phyloP scores from a whole-genome alignment of 1,139 yeast genomes.

The Taphrina flavorubra region DNA sequence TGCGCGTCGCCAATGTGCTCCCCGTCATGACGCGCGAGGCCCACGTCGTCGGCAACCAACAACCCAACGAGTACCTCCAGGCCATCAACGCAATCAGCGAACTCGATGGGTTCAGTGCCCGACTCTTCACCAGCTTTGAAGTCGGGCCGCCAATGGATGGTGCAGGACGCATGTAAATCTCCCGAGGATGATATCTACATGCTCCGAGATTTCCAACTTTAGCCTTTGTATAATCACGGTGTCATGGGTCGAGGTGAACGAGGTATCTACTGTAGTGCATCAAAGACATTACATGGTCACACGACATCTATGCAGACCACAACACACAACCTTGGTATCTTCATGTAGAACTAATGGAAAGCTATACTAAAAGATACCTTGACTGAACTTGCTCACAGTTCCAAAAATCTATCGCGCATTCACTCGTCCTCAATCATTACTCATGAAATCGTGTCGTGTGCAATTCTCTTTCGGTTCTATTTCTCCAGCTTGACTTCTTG shows the following conservation, averaged over 20 bases:
- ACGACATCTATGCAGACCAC: background rate
- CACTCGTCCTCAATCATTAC: conserved; percentile 14
- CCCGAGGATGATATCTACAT: background rate
- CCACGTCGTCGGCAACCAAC: conserved; percentile 24
- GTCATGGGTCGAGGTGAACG: no score
- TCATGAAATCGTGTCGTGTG: conserved; percentile 14
- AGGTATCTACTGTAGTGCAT: background rate
- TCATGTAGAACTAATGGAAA: background rate
- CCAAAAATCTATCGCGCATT: background rate
- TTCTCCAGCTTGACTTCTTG: background rate
- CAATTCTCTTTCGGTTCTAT: background rate
- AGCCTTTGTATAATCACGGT: no score
- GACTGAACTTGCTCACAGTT: background rate
- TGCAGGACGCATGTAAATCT: conserved; percentile 4
- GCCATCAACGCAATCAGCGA: conserved; percentile 31
- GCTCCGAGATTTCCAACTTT: background rate
- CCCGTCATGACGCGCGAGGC: conserved; percentile 42
- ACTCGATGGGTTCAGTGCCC: conserved; percentile 41
- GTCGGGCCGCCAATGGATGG: conserved; percentile 16
- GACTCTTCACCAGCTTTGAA: conserved; percentile 36
- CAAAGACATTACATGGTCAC: background rate
- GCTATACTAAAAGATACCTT: background rate
- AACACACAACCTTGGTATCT: background rate
- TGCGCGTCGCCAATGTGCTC: conserved; percentile 35
- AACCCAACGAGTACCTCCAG: conserved; percentile 22